Conservation (phyloP, 768 basidiomycete genomes). For the Calocera viscosa region DNA sequence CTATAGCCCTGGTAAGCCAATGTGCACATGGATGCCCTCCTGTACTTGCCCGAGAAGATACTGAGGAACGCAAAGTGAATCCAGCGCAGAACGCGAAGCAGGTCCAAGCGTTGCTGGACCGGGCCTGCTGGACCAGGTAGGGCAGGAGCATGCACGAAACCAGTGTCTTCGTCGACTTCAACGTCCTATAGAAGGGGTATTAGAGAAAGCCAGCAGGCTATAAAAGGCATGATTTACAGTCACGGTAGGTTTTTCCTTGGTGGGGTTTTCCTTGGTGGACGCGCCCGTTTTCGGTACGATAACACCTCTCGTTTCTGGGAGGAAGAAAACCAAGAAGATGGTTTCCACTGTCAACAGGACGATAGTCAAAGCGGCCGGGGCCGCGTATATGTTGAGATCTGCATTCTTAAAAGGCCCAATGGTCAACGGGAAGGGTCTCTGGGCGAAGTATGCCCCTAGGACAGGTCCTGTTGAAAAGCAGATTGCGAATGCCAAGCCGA, state of each 20-base stretch:
- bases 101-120: slow-evolving; percentile 33
- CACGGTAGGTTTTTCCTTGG: too few species aligned
- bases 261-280: neutral
- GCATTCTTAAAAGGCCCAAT: slow-evolving; percentile 31
- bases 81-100: slow-evolving; percentile 47
- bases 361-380: slow-evolving; percentile 75
- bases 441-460: slow-evolving; percentile 87
- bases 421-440: slow-evolving; percentile 8
- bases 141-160: neutral
- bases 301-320: slow-evolving; percentile 77
- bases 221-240: too few species aligned
- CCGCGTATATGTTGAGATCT: slow-evolving; percentile 78
- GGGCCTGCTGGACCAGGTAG: slow-evolving; percentile 3
- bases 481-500: slow-evolving; percentile 92
- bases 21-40: neutral
- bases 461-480: slow-evolving; percentile 89
- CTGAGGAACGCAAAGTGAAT: slow-evolving; percentile 79
- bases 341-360: slow-evolving; percentile 70
- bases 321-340: slow-evolving; percentile 51
- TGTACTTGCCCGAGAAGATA: slow-evolving; percentile 57
- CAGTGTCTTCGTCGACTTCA: slow-evolving; percentile 5
- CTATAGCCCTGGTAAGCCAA: slow-evolving; percentile 25
- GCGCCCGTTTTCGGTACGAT: slow-evolving; percentile 14
- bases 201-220: too few species aligned
- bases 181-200: too few species aligned